These are phyloP conservation scores for Schrenkiella parvula DNA, from an alignment of 345 rosid genomes.

Conservation along the genomic window DNA sequence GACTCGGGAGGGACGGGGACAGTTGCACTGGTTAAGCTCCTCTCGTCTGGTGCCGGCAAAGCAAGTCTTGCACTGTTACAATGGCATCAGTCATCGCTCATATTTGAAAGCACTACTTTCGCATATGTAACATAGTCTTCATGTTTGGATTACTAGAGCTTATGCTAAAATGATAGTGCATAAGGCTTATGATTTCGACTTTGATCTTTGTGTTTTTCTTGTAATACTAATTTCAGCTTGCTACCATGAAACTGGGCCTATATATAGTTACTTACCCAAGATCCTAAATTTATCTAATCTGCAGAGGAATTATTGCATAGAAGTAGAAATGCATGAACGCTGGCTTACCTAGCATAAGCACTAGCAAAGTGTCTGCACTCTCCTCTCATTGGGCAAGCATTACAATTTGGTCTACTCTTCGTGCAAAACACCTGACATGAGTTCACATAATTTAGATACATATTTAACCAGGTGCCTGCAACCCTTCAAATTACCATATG, in stretches of 20 bases:
- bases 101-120: slow-evolving; percentile 4
- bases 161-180: slow-evolving; percentile 9
- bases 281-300: neutral
- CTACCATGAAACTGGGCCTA: neutral
- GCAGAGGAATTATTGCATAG: neutral
- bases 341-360: slow-evolving; percentile 89
- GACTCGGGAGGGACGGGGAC: slow-evolving; percentile 17
- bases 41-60: slow-evolving; percentile 80
- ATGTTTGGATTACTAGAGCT: neutral
- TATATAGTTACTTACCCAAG: neutral
- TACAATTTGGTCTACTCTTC: slow-evolving; percentile 86
- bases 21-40: slow-evolving; percentile 43
- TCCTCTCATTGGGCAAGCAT: slow-evolving; percentile 96
- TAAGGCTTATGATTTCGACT: neutral
- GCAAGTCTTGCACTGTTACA: slow-evolving; percentile 83
- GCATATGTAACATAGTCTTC: neutral
- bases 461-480: slow-evolving; percentile 5
- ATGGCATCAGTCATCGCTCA: slow-evolving; percentile 24
- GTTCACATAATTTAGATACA: slow-evolving; percentile 22
- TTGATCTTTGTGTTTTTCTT: neutral
- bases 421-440: slow-evolving; percentile 89
- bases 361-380: slow-evolving; percentile 98
- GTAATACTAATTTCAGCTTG: slow-evolving; percentile 1
- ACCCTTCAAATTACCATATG: slow-evolving; percentile 4
- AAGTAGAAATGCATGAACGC: slow-evolving; percentile 12